Evolutionary conservation across 2,329 filamentous ascomycete species (phyloP).

Genomic region (Chrysoporthe austroafricana): DNA sequence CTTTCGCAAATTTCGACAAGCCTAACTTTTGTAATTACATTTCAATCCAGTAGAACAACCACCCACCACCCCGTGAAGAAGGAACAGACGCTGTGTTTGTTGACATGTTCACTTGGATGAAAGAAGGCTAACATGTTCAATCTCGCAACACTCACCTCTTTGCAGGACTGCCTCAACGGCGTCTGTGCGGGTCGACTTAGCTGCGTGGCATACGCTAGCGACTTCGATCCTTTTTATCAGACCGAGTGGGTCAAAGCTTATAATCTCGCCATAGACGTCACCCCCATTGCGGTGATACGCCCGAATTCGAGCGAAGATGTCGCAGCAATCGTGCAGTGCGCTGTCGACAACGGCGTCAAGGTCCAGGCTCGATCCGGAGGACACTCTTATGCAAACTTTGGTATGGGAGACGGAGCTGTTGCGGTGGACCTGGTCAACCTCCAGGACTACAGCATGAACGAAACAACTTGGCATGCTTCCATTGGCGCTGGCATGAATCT

Average conservation of each 20-base stretch:
- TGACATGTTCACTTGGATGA: neutral
- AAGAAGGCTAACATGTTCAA: conserved; percentile 1
- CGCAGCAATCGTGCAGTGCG: conserved; percentile 61
- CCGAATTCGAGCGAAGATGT: conserved; percentile 59
- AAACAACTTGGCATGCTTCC: conserved; percentile 54
- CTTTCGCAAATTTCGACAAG: too few relatives aligned
- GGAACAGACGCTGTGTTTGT: neutral
- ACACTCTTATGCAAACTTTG: conserved; percentile 61
- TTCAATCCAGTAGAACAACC: too few relatives aligned
- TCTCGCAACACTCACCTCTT: conserved; percentile 27
- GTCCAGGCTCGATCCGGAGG: conserved; percentile 68
- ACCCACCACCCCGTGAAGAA: neutral
- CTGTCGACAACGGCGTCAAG: conserved; percentile 50
- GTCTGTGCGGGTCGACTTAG: conserved; percentile 49
- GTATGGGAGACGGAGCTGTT: conserved; percentile 47
- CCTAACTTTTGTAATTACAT: too few relatives aligned
- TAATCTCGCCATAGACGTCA: conserved; percentile 55
- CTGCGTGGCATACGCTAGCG: conserved; percentile 52
- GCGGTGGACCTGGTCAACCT: conserved; percentile 60
- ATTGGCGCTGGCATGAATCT: conserved; percentile 59
- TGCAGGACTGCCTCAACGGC: conserved; percentile 50
- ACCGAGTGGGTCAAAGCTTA: conserved; percentile 55
- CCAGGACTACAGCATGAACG: conserved; percentile 57
- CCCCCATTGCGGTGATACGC: conserved; percentile 59
- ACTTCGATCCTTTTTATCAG: conserved; percentile 48